phyloP scores from a whole-genome alignment of 2,329 filamentous ascomycete species.

The Exserohilum rostratum region DNA sequence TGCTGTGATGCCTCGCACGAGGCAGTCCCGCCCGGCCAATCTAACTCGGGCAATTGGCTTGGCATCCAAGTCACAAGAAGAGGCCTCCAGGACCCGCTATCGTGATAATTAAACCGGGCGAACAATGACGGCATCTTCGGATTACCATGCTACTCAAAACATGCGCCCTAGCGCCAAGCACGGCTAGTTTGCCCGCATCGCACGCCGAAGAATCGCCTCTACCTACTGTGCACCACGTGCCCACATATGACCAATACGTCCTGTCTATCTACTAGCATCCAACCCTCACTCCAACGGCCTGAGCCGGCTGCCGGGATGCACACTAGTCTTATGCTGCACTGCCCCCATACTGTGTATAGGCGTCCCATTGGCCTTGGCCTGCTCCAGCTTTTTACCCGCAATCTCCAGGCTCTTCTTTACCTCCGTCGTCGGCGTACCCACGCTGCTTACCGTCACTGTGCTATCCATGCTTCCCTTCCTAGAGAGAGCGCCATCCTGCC shows the following conservation, averaged over 20 bases:
- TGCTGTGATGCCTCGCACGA: neutral
- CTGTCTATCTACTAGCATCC: neutral
- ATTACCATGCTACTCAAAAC: too few species aligned
- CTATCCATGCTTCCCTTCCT: conserved; percentile 45
- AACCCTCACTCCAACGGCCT: conserved; percentile 28
- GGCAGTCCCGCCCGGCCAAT: neutral
- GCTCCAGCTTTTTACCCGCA: conserved; percentile 18
- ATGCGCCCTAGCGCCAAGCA: too few species aligned
- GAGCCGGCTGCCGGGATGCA: conserved; percentile 34
- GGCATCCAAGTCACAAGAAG: neutral
- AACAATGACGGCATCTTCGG: neutral
- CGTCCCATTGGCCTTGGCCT: conserved; percentile 25
- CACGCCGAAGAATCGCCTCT: too few species aligned
- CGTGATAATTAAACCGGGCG: neutral
- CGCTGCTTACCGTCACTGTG: conserved; percentile 34
- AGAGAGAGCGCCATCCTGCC: conserved; percentile 31
- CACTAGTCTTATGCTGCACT: conserved; percentile 25
- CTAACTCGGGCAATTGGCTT: neutral
- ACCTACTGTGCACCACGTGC: too few species aligned
- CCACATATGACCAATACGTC: too few species aligned
- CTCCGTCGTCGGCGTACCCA: conserved; percentile 29
- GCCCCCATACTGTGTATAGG: conserved; percentile 11
- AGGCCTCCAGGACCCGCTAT: neutral
- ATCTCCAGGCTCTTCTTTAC: conserved; percentile 25
- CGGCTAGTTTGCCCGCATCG: too few species aligned